Evolutionary conservation across 495 filamentous ascomycete genomes (phyloP), one percentile per base, ranked within the genome.

Genomic region (Bacidia gigantensis): DNA sequence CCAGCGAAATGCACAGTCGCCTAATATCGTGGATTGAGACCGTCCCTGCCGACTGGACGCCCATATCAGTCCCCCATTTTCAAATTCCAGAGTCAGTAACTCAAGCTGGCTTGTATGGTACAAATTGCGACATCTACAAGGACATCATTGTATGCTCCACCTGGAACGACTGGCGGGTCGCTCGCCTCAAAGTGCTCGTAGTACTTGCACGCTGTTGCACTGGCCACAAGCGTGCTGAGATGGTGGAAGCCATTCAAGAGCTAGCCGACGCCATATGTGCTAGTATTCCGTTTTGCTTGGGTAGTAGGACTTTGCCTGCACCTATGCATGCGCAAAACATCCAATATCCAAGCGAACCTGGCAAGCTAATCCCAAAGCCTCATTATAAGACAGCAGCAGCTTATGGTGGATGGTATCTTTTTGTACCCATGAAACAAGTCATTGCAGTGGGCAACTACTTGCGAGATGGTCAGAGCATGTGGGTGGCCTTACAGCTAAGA

Each of bases 361-460:
- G 46, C 11, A 32, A 52, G 14, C 11, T 24, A 14, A 46, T 50
- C 11, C 46, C 57, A 9, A 46, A 40, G 39, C 46, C 20, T n/a
- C 57, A 59, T 21, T 32, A 56, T 32, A 51, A 54, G 24, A 47
- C 46, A 21, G 58, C 58, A 5, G 47, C 46, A 0, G 55, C 54
- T 14, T 54, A 43, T 43, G 58, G 54, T 12, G 58, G 58, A n/a
- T 71, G 67, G 67, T 60, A 66, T 26, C 49, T 70, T 7, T 48
- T 65, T 22, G 35, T 23, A 3, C 56, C 56, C 18, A 52, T 58
- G 24, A 56, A 49, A 22, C 47, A 39, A n/a, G 29, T 47, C 29
- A 24, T 49, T 48, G 11, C 25, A 18, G 12, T 47, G 22, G 41
- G 40, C 12, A 18, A 23, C 7, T 51, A 48, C 26, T 21, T 60